Evolutionary conservation across 75 land plant species (phyloP), one percentile per base, ranked within the genome.

Genomic region (Azolla pinnata): DNA sequence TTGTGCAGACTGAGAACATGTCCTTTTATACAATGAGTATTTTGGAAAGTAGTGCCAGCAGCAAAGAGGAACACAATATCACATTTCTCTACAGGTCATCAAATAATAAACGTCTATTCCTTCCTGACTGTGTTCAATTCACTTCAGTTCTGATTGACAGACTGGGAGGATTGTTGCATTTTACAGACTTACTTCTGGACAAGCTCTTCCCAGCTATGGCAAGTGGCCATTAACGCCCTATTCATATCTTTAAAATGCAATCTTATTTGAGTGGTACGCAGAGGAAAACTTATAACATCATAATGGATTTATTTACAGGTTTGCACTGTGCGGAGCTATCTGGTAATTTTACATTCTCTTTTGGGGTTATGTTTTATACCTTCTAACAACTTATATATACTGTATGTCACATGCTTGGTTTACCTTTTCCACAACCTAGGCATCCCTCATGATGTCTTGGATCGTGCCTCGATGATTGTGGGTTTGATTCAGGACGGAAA

Each of bases 261-360:
- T 31, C 31, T 29, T n/a, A n/a, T n/a, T n/a, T n/a, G n/a, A n/a
- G n/a, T n/a, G n/a, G n/a, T n/a, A n/a, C n/a, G n/a, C n/a, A n/a
- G n/a, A n/a, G n/a, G 17, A 65, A 48, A 59, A 18, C 57, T 31
- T 40, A 32, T 34, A 32, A 4, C 29, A 23, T 28, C 48, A 33
- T 44, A 31, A 9, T 44, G 25, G 25, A 61, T 28, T 42, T 32
- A 12, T 33, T 57, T 63, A 67, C 90, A 93, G 98, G 98, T 18
- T 58, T 93, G 52, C 87, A 86, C 57, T 93, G 98, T 74, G 96
- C 96, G 0, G 65, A 72, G 51, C 96, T 93, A 50, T 96, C 98
- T 31, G 98, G 98, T 93, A 74, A 21, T 56, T 69, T 4, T 46
- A 17, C 49, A n/a, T n/a, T n/a, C n/a, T n/a, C n/a, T n/a, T n/a